These are phyloP conservation scores for Xylaria sp. DNA, from an alignment of 2,329 filamentous ascomycete genomes.

Conservation along the genomic window DNA sequence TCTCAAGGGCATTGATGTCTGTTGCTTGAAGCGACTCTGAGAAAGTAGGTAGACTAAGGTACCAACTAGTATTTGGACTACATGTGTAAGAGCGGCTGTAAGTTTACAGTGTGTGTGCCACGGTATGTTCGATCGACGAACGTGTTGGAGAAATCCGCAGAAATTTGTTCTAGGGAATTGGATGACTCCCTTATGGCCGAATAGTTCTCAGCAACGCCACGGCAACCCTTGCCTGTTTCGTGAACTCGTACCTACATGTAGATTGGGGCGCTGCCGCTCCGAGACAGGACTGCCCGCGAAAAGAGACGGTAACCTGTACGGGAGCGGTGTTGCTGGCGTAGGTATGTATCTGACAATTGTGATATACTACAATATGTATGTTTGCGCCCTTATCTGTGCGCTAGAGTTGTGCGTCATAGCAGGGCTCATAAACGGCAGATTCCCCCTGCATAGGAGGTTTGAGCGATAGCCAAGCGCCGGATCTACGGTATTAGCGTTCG, in stretches of 20 bases:
- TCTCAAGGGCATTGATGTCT: background rate
- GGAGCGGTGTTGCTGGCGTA: background rate
- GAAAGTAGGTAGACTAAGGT: background rate
- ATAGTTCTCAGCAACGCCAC: constrained; percentile 1
- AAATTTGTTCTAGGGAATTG: constrained; percentile 2
- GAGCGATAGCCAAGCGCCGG: constrained; percentile 16
- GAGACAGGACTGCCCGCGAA: background rate
- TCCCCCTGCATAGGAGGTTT: constrained; percentile 28
- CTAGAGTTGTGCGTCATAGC: constrained; percentile 6
- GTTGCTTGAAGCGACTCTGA: background rate
- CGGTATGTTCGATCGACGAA: background rate
- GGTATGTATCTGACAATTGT: too few species aligned
- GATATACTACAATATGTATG: too few species aligned
- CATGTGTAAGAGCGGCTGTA: too few species aligned
- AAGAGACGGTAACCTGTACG: background rate
- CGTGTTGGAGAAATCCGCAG: background rate
- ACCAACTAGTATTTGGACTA: background rate
- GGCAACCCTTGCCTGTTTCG: constrained; percentile 12
- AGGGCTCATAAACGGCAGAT: constrained; percentile 14
- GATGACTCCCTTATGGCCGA: background rate
- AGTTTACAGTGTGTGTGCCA: background rate
- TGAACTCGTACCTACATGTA: background rate
- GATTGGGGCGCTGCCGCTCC: background rate
- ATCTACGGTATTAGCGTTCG: constrained; percentile 13
- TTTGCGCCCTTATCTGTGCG: background rate